Base-by-base conservation (phyloP, 768 basidiomycete species). In the Pilatotrama ljubarskyi region DNA sequence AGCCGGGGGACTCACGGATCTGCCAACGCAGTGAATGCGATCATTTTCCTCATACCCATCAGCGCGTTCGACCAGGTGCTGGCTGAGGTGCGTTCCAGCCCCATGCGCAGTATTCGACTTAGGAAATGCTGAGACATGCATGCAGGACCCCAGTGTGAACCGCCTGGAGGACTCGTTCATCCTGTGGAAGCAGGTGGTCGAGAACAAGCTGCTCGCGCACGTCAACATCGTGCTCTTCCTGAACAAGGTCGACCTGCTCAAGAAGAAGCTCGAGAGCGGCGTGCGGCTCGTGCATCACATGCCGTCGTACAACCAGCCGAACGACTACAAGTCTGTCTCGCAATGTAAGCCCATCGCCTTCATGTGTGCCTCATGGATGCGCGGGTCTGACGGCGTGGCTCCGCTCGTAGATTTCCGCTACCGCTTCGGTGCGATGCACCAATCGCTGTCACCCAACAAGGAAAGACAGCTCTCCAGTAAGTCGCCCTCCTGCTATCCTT, bases 41-140 rank as follows among this genome's bases (percentile, higher is more conserved):
- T 94, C 69, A 93, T 94, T 61, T 94, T 93, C 74, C 82, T 94
- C 58, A 91, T 89, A 37, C 91, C 91, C 32, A 91, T 94, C 47
- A 93, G 91, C 38, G 88, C 87, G 24, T 93, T 93, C 66, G 91
- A 93, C 76, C 91, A 93, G 75, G 84, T 89, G 41, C 79, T 93
- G 58, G 77, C 83, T 25, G 91, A 93, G 82, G 90, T 90, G 59
- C 61, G 74, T 66, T 13, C 14, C 38, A 14, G 38, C n/a, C n/a
- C 38, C 5, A n/a, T n/a, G 4, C 13, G 14, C 14, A 40, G n/a
- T 14, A 6, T 40, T 14, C 14, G 38, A 40, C 6, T 5, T 14
- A n/a, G 13, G 38, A 14, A 15, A n/a, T 40, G 14, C 5, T n/a
- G n/a, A 3, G 38, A 1, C 32, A 11, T 15, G 48, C 7, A 1